Evolutionary conservation across 768 basidiomycete species (phyloP).

Genomic region (Postia placenta): DNA sequence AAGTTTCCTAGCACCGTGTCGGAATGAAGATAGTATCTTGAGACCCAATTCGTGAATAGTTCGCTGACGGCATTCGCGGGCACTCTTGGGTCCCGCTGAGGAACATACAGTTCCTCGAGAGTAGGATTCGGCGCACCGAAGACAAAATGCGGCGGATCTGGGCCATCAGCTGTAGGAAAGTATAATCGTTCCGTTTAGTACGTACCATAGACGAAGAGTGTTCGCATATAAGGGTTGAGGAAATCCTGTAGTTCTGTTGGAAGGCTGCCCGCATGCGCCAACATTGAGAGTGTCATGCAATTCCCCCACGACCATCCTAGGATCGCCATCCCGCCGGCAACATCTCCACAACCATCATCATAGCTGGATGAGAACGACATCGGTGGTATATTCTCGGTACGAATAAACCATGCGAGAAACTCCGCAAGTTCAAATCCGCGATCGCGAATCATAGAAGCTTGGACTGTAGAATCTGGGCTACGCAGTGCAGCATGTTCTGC

Average conservation of each 20-base stretch:
- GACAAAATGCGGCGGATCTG: background rate
- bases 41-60: background rate
- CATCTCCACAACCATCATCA: background rate
- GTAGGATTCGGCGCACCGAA: background rate
- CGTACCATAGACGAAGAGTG: slow-evolving; percentile 12
- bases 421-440: slow-evolving; percentile 12
- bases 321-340: background rate
- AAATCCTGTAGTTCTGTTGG: slow-evolving; percentile 4
- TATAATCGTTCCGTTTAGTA: too few species aligned
- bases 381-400: slow-evolving; percentile 7
- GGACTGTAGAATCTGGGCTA: background rate
- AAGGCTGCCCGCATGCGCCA: slow-evolving; percentile 9
- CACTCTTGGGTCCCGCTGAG: background rate
- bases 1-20: background rate
- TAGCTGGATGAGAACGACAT: background rate
- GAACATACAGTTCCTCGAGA: background rate
- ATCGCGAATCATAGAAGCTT: background rate
- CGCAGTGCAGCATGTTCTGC: slow-evolving; percentile 11
- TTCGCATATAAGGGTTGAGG: slow-evolving; percentile 7
- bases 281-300: slow-evolving; percentile 5
- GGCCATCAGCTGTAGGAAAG: too few species aligned
- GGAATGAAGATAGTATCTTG: slow-evolving; percentile 2
- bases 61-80: slow-evolving; percentile 7
- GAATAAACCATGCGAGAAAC: slow-evolving; percentile 14
- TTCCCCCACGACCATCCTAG: slow-evolving; percentile 15